A percentile compares a stretch with the other conserved stretches of the same genome.
phyloP scores from a whole-genome alignment of 176 grass and related monocot genomes.

The Oryza rufipogon region DNA sequence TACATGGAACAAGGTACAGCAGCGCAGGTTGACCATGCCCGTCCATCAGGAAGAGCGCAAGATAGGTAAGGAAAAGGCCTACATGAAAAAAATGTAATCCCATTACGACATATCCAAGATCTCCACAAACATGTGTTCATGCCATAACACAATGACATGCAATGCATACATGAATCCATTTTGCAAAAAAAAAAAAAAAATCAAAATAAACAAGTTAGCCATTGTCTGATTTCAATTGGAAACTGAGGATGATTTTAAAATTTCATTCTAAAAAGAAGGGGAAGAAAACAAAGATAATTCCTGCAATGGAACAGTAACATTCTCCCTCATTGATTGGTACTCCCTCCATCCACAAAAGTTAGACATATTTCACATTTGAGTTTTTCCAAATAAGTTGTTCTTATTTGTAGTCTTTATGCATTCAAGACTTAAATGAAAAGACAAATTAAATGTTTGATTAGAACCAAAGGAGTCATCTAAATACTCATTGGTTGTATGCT shows the following conservation, averaged over 20 bases:
- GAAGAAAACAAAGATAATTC: neutral
- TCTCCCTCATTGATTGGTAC: neutral
- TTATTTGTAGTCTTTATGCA: no score
- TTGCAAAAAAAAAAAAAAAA: no score
- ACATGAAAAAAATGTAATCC: conserved; percentile 15
- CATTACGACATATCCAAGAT: neutral
- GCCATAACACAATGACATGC: neutral
- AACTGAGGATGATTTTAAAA: no score
- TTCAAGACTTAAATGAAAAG: no score
- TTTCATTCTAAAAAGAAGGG: neutral
- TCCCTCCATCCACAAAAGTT: no score
- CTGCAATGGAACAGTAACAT: neutral
- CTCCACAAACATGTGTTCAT: neutral
- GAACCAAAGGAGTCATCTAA: no score
- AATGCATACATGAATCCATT: neutral
- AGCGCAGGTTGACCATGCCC: conserved; percentile 90
- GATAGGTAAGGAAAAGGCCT: conserved; percentile 92
- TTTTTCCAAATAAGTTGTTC: no score
- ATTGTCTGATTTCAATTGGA: no score
- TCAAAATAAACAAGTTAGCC: neutral
- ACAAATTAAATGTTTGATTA: no score
- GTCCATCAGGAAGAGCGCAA: conserved; percentile 87
- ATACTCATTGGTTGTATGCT: no score
- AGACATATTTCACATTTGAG: no score
- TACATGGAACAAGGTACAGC: conserved; percentile 90